Evolutionary conservation across 768 basidiomycete species (phyloP).

Genomic region (Lanmaoa pseudosensibilis): DNA sequence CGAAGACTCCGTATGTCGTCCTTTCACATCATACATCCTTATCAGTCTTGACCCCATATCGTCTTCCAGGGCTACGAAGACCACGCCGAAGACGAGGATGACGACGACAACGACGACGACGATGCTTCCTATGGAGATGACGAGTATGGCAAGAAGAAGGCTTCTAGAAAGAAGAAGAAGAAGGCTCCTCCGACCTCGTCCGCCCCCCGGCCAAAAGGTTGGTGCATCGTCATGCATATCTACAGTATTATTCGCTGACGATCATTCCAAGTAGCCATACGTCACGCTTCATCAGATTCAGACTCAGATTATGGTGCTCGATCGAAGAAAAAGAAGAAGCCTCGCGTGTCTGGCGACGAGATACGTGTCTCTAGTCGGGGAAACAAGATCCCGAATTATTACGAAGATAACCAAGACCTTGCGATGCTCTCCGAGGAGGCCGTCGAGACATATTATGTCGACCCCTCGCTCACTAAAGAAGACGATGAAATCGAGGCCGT

Average conservation of each 20-base stretch:
- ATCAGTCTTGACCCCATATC: conserved; percentile 35
- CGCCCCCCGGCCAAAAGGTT: conserved; percentile 60
- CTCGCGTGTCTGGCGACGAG: conserved; percentile 59
- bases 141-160: conserved; percentile 71
- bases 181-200: conserved; percentile 40
- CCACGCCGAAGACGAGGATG: conserved; percentile 50
- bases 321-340: conserved; percentile 83
- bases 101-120: conserved; percentile 73
- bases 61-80: conserved; percentile 60
- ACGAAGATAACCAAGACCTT: conserved; percentile 74
- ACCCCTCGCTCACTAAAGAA: conserved; percentile 52
- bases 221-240: conserved; percentile 14
- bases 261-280: conserved; percentile 42
- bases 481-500: conserved; percentile 94
- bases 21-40: conserved; percentile 7
- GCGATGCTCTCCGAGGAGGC: conserved; percentile 62
- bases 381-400: conserved; percentile 79
- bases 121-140: conserved; percentile 80
- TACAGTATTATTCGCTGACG: conserved; percentile 5
- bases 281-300: conserved; percentile 69
- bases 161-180: conserved; percentile 67
- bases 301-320: conserved; percentile 87
- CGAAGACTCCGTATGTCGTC: conserved; percentile 33
- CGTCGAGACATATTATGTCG: conserved; percentile 54
- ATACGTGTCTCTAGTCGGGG: conserved; percentile 75